phyloP scores from a whole-genome alignment of 495 filamentous ascomycete genomes.

The Physcia stellaris region DNA sequence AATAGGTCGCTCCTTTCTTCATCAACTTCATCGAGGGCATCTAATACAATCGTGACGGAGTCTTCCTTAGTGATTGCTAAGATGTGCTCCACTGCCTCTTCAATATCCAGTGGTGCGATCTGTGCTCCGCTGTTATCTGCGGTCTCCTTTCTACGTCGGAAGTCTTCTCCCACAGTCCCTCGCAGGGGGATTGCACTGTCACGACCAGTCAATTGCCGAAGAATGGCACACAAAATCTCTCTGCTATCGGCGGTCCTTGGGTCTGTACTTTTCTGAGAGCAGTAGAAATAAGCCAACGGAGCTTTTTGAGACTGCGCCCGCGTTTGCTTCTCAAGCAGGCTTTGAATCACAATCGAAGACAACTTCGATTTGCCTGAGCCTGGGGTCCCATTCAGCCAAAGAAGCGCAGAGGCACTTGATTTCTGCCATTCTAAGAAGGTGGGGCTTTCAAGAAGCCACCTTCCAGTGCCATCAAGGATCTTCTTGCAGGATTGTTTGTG shows the following conservation, averaged over 20 bases:
- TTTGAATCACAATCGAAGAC: conserved; percentile 1
- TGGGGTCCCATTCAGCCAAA: conserved; percentile 12
- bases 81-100: conserved; percentile 2
- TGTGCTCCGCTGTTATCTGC: conserved; percentile 5
- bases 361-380: conserved; percentile 12
- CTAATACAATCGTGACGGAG: conserved; percentile 22
- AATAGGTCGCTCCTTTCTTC: conserved; percentile 15
- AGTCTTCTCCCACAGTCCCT: neutral
- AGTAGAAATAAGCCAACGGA: conserved; percentile 18
- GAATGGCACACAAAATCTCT: conserved; percentile 17
- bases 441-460: conserved; percentile 6
- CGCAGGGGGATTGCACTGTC: conserved; percentile 6
- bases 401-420: conserved; percentile 8
- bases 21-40: conserved; percentile 28
- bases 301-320: neutral
- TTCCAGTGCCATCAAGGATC: conserved; percentile 4
- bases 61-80: neutral
- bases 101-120: neutral
- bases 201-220: conserved; percentile 17
- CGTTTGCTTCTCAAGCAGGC: conserved; percentile 1
- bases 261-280: conserved; percentile 16
- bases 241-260: conserved; percentile 13
- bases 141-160: neutral
- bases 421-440: conserved; percentile 8
- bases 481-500: conserved; percentile 2